A percentile compares a stretch with the other conserved stretches of the same genome.
Conservation (phyloP, 148 eudicot genomes). For the Rhododendron ferrugineum region DNA sequence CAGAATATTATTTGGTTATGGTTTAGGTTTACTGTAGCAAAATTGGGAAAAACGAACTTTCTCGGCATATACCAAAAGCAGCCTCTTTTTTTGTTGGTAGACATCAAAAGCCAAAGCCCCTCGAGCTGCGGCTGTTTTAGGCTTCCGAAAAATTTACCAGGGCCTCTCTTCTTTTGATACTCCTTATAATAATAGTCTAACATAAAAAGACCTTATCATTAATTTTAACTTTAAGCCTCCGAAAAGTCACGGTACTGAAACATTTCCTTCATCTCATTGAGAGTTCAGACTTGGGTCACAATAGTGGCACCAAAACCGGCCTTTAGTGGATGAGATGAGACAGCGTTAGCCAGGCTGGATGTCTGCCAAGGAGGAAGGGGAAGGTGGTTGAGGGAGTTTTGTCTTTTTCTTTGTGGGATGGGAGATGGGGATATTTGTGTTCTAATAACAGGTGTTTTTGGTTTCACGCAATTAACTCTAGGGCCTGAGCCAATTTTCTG, state of each 20-base stretch:
- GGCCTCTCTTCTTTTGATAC: too few species aligned
- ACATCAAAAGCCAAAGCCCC: too few species aligned
- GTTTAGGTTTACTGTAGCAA: too few species aligned
- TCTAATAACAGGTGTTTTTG: constrained; percentile 13
- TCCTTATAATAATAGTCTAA: background rate
- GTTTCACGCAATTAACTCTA: constrained; percentile 8
- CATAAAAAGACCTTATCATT: background rate
- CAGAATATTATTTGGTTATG: too few species aligned
- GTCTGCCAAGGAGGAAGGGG: constrained; percentile 5
- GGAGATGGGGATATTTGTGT: constrained; percentile 5
- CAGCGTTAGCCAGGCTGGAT: constrained; percentile 23
- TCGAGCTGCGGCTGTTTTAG: too few species aligned
- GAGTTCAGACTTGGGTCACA: background rate
- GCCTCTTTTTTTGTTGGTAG: background rate
- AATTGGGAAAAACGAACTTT: too few species aligned
- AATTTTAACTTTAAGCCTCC: background rate
- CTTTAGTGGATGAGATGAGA: constrained; percentile 8
- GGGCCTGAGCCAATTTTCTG: background rate
- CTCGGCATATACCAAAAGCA: background rate
- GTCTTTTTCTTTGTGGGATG: constrained; percentile 10
- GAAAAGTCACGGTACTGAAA: background rate
- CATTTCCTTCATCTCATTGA: background rate
- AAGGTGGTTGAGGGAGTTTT: background rate
- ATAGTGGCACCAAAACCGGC: background rate
- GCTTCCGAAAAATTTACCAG: too few species aligned